Evolutionary conservation across 2,329 filamentous ascomycete species (phyloP), one percentile per base, ranked within the genome.

Genomic region (Teratosphaeria zuluensis): DNA sequence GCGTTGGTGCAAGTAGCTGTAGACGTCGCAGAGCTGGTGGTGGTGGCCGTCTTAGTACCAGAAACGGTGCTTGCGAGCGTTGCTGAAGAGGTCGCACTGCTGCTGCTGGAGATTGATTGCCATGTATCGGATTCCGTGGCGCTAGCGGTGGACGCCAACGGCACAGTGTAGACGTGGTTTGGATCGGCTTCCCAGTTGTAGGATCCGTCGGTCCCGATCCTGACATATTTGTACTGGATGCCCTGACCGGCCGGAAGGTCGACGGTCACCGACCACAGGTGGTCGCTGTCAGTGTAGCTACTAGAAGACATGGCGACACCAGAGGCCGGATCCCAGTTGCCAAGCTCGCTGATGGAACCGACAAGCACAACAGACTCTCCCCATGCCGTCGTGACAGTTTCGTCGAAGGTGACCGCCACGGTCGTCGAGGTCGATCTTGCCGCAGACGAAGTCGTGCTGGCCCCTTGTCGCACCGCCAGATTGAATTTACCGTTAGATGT

Each of bases 361-460:
- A 81, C 77, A 12, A 91, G 70, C 70, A 84, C 87, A 67, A 91
- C 78, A 8, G 79, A 84, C 70, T 90, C 78, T 3, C 87, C 87
- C 54, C 70, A 83, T 1, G 67, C 68, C 0, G 87, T 90, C 0
- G 74, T 77, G 21, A 80, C 83, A 0, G 77, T 67, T 61, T 80
- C 82, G 54, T 83, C 76, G 73, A 90, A 89, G 0, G 83, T 83
- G 7, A 90, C 81, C 0, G 81, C 75, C 6, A 87, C 79, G n/a
- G 55, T 33, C 9, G 3, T 48, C n/a, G 42, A 24, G 16, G 42
- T 12, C 5, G 42, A 24, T 4, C n/a, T 16, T 19, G 42, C 42
- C 9, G 28, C 31, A 33, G 21, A 0, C 5, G 31, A 4, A 8
- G 16, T 21, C 21, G 42, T 21, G 42, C 16, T 48, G 42, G 42